phyloP scores from a whole-genome alignment of 805 yeast species.

The Hanseniaspora osmophila region DNA sequence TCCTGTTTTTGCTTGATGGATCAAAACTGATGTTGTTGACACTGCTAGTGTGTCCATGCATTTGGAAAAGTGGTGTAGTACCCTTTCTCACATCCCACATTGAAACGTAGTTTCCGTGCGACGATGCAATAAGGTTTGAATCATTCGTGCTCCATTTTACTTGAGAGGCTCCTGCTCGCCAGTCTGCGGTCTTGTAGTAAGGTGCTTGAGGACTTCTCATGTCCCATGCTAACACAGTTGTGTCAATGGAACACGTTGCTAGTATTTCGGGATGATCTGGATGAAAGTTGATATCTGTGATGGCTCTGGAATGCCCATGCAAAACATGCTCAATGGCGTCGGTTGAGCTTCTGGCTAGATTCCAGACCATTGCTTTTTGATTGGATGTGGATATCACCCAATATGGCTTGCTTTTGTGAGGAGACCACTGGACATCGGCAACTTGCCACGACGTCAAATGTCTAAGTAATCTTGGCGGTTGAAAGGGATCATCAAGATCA shows the following conservation, averaged over 20 bases:
- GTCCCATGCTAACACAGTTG: constrained; percentile 84
- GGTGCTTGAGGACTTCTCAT: constrained; percentile 68
- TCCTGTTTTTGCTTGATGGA: constrained; percentile 38
- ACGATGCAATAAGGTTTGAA: constrained; percentile 64
- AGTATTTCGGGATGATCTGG: constrained; percentile 72
- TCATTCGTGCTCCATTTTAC: constrained; percentile 83
- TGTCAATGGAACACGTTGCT: constrained; percentile 89
- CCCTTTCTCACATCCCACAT: constrained; percentile 87
- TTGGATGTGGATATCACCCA: constrained; percentile 93
- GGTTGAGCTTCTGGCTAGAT: constrained; percentile 51
- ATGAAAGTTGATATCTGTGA: constrained; percentile 89
- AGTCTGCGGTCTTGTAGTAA: constrained; percentile 70
- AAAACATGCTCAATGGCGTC: constrained; percentile 75
- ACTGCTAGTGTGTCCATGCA: constrained; percentile 70
- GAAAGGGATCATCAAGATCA: constrained; percentile 91
- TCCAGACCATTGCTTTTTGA: constrained; percentile 93
- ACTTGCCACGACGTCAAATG: constrained; percentile 96
- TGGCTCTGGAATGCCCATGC: constrained; percentile 85
- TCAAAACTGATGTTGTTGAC: constrained; percentile 84
- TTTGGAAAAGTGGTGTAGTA: constrained; percentile 51
- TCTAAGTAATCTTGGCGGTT: constrained; percentile 86
- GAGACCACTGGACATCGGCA: constrained; percentile 97
- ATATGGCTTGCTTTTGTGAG: constrained; percentile 67
- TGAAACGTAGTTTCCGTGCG: constrained; percentile 69
- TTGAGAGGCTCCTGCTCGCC: constrained; percentile 90